Evolutionary conservation across 1,139 yeast genomes (phyloP), one percentile per base, ranked within the genome.

Genomic region (Yamadazyma siamensis): DNA sequence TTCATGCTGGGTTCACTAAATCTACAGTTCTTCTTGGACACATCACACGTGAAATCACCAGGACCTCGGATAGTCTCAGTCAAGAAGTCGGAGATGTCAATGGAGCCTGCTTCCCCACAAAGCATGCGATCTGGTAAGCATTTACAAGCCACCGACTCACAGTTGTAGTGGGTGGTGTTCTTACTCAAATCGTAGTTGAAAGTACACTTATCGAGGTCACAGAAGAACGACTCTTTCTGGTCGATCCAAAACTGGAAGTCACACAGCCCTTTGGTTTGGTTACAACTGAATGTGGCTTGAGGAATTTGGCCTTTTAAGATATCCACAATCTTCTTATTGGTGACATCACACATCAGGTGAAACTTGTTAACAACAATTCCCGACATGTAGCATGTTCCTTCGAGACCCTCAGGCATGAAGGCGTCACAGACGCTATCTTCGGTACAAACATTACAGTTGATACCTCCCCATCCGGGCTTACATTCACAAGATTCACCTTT

Each of bases 1-100:
- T 91, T 86, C 97, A 91, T 91, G 36, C 94, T 81, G 23, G 98
- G 97, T 53, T 91, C 98, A 3, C 91, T 80, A 52, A 91, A 91
- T 32, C 71, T 68, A 61, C 98, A 91, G 26, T 65, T 58, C 25
- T 67, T 72, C 10, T 71, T 57, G 5, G 59, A 55, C 15, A 84
- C 58, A 51, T 87, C 86, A 59, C 98, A 91, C 5, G 77, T 61
- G 47, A 91, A 89, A 43, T 84, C 91, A 21, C 96, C 98, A 0
- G 98, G 98, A 2, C 98, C 98, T 30, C 62, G 65, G 38, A 91
- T 88, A 2, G 95, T 85, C 53, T 88, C 94, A 2, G 91, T 79
- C 41, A 91, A 68, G 54, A 94, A 91, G 33, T 91, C 97, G 1
- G 95, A 82, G 26, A 91, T 86, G 57, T 91, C 98, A 43, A 91